Conservation (phyloP, 2,329 filamentous ascomycete species). For the Parasarocladium wereldwijsianum region DNA sequence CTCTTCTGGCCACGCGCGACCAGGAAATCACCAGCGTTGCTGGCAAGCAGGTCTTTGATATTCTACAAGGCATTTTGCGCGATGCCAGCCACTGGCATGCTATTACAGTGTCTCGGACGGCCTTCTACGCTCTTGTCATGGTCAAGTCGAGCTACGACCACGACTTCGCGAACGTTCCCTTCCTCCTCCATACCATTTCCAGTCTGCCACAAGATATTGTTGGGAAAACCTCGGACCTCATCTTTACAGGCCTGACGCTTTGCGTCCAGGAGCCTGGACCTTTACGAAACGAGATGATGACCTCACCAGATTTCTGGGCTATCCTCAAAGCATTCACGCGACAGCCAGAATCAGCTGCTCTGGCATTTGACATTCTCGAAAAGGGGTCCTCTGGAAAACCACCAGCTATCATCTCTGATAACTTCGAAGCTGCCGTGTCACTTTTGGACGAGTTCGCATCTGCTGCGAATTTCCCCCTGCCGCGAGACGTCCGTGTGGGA, state of each 20-base stretch:
- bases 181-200: conserved; percentile 82
- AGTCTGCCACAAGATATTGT: conserved; percentile 68
- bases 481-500: conserved; percentile 44
- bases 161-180: conserved; percentile 81
- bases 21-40: conserved; percentile 55
- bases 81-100: conserved; percentile 68
- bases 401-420: conserved; percentile 81
- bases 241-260: conserved; percentile 63
- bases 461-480: conserved; percentile 41
- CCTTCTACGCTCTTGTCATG: conserved; percentile 75
- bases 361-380: conserved; percentile 80
- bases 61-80: conserved; percentile 67
- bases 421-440: conserved; percentile 77
- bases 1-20: conserved; percentile 65
- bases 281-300: conserved; percentile 82
- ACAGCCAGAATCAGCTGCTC: conserved; percentile 53
- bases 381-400: conserved; percentile 59
- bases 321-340: conserved; percentile 64
- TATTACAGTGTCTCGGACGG: conserved; percentile 67
- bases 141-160: conserved; percentile 78
- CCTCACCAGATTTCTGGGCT: conserved; percentile 94
- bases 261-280: conserved; percentile 68
- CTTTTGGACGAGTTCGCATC: conserved; percentile 84
- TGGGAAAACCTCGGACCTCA: conserved; percentile 58
- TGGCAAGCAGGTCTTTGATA: conserved; percentile 66